These are phyloP conservation scores for Aspergillus thermomutatus DNA, from an alignment of 2,329 filamentous ascomycete species.

Conservation along the genomic window DNA sequence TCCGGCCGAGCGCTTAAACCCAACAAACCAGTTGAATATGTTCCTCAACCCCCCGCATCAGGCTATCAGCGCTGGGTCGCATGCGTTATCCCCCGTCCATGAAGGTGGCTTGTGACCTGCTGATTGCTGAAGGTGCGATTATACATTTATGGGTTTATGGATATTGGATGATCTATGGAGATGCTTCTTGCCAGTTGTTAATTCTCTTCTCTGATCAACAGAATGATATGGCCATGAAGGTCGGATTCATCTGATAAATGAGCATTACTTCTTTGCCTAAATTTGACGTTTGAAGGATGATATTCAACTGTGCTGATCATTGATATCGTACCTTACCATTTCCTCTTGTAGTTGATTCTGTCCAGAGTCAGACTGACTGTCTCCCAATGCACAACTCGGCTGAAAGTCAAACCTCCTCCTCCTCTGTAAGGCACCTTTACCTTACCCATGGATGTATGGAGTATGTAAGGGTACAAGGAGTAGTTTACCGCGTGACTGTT, in stretches of 20 bases:
- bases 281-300: neutral
- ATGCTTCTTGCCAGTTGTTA: neutral
- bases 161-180: neutral
- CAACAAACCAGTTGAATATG: conserved; percentile 22
- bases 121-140: conserved; percentile 3
- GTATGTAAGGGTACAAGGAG: conserved; percentile 10
- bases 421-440: neutral
- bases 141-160: neutral
- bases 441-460: neutral
- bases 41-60: conserved; percentile 25
- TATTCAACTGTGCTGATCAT: neutral
- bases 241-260: neutral
- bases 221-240: neutral
- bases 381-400: neutral
- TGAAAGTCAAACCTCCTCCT: no score
- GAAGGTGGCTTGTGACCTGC: conserved; percentile 14
- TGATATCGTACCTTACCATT: neutral
- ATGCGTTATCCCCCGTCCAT: conserved; percentile 7
- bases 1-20: conserved; percentile 8
- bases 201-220: neutral
- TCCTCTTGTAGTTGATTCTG: neutral
- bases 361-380: neutral
- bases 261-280: neutral
- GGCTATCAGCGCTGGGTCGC: conserved; percentile 11
- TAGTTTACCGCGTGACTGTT: conserved; percentile 14